Base-by-base conservation (phyloP, 2,329 filamentous ascomycete genomes). In the Chaetothyriales sp. region DNA sequence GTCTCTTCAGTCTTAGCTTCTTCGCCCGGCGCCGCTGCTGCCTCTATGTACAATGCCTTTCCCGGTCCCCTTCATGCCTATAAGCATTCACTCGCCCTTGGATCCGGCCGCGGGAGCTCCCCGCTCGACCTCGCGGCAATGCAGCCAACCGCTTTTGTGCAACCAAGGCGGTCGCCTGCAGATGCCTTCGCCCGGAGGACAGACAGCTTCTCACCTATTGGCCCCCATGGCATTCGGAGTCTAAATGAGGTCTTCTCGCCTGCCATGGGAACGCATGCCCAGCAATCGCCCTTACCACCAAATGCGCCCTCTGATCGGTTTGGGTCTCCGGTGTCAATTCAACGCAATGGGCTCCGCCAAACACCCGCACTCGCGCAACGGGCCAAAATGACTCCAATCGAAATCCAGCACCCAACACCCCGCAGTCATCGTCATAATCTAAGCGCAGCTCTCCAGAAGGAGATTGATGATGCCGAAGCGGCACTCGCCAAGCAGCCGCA, bases 381-480 rank as follows among this genome's bases (percentile, higher is more conserved):
- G 19, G 51, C 56, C 19, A 48, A 22, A 65, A 66, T 40, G 65
- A 40, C 33, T 15, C 66, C 53, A 65, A 55, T 75, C 43, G 74
- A 78, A 52, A 80, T 83, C 59, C 76, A 74, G 22, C 74, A 80
- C 46, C 80, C 80, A 8, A 81, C 74, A 48, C 80, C 80, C 52
- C 74, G 75, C 58, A 76, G 76, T 40, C 77, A 82, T 65, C 75
- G 75, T 51, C 85, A 89, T 60, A 89, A 89, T 59, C 75, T 86
- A 43, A 89, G 83, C 61, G 77, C 82, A 56, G 86, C 81, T 46
- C 75, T 94, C 20, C 88, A 95, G 65, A 83, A 83, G 56, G 88
- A 92, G 59, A 83, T 94, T 51, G 84, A 92, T 48, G 85, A 89
- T 62, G 83, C 86, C 4, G 86, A 94, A 61, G 90, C 55, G 20